These are phyloP conservation scores for Backusella australiensis DNA, from an alignment of 192 early-diverging fungal genomes.

Conservation along the genomic window DNA sequence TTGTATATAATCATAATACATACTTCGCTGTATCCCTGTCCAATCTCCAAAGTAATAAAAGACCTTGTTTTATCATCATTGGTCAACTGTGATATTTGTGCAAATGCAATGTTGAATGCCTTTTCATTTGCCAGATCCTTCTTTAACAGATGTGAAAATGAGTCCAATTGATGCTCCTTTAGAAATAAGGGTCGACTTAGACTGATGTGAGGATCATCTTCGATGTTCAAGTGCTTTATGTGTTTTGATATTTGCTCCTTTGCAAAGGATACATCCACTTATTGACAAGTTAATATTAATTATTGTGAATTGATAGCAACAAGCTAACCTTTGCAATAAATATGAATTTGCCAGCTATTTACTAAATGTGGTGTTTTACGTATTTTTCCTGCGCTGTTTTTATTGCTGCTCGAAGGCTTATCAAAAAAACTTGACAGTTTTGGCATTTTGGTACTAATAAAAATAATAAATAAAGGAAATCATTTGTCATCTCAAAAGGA, in stretches of 20 bases:
- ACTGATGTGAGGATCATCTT: background rate
- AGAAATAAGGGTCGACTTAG: background rate
- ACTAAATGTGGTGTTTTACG: background rate
- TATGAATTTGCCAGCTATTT: background rate
- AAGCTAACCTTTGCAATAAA: slow-evolving; percentile 1
- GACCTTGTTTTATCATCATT: slow-evolving; percentile 13
- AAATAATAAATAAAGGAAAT: background rate
- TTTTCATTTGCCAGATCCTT: background rate
- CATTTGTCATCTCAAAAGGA: background rate
- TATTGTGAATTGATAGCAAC: background rate
- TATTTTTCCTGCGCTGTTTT: background rate
- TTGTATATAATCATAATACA: background rate
- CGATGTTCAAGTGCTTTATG: background rate
- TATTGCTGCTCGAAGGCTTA: background rate
- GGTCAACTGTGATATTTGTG: background rate
- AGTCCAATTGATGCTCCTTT: background rate
- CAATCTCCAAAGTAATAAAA: slow-evolving; percentile 6
- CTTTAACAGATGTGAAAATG: background rate
- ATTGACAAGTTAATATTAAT: background rate
- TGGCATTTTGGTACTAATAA: slow-evolving; percentile 1
- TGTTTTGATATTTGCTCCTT: background rate
- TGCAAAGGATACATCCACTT: background rate
- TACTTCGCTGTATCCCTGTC: slow-evolving; percentile 3
- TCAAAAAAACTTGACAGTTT: slow-evolving; percentile 2
- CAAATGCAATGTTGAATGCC: background rate